Evolutionary conservation across 495 filamentous ascomycete species (phyloP).

Genomic region (Neurospora cerealis): DNA sequence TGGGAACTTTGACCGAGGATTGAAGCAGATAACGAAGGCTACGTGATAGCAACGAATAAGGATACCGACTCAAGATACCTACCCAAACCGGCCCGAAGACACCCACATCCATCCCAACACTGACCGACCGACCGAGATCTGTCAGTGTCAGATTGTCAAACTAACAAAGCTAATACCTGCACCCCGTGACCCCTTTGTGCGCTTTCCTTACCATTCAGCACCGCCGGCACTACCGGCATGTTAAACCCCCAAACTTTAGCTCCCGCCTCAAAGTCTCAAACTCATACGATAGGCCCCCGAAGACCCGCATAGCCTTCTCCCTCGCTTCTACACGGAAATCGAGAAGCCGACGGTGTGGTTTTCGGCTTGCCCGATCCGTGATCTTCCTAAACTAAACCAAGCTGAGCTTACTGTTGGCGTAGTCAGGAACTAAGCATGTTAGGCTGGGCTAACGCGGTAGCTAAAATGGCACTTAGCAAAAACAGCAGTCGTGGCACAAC

Average conservation of each 20-base stretch:
- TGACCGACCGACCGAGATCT: background rate
- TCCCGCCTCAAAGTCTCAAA: background rate
- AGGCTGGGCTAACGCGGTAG: background rate
- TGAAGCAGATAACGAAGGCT: background rate
- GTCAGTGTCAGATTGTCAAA: background rate
- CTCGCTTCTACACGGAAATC: background rate
- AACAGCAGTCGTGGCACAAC: background rate
- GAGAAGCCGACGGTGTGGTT: background rate
- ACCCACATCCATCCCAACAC: background rate
- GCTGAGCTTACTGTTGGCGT: background rate
- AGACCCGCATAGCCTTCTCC: background rate
- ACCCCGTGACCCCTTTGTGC: background rate
- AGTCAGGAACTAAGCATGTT: background rate
- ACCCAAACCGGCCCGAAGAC: background rate
- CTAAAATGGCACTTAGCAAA: background rate
- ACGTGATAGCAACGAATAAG: background rate
- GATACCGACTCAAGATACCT: background rate
- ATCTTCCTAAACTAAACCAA: background rate
- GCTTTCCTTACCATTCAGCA: background rate
- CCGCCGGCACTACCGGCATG: background rate
- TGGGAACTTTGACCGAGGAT: background rate
- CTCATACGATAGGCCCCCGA: background rate
- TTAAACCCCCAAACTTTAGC: background rate
- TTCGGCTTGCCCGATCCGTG: background rate
- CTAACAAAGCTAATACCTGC: background rate